phyloP scores from a whole-genome alignment of 208 protist species.

The Tetramitus jugosus region DNA sequence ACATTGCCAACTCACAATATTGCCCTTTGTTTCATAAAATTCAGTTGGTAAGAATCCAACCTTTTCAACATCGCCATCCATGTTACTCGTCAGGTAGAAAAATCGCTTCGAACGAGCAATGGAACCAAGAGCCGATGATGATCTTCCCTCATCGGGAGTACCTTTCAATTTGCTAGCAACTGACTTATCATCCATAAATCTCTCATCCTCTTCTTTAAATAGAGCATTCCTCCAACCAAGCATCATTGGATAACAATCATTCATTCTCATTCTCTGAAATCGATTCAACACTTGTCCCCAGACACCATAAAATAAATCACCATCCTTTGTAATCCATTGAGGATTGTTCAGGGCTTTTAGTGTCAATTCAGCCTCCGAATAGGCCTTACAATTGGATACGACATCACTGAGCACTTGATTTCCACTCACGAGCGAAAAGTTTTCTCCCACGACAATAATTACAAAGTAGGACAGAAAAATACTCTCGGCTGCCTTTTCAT shows the following conservation, averaged over 20 bases:
- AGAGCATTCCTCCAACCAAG: not conserved
- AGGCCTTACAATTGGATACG: not conserved
- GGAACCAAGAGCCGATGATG: not conserved
- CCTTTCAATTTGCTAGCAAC: too few species aligned
- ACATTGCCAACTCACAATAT: constrained; percentile 1
- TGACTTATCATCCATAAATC: not conserved
- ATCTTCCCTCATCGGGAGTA: not conserved
- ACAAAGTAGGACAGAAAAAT: not conserved
- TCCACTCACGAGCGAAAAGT: not conserved
- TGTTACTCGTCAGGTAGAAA: not conserved
- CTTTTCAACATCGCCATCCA: constrained; percentile 1
- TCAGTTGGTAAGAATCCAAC: not conserved
- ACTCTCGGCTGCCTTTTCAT: not conserved
- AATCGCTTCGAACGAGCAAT: not conserved
- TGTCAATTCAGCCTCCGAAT: not conserved
- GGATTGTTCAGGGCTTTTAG: not conserved
- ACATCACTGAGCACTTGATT: not conserved
- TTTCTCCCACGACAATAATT: not conserved
- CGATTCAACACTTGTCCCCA: constrained; percentile 15
- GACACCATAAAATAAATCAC: constrained; percentile 14
- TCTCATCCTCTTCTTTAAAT: not conserved
- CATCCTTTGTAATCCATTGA: not conserved
- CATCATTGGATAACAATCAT: not conserved
- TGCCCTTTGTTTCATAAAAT: not conserved
- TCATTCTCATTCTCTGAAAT: not conserved